Conservation (phyloP, 768 basidiomycete genomes). For the Leccinum variicolor region DNA sequence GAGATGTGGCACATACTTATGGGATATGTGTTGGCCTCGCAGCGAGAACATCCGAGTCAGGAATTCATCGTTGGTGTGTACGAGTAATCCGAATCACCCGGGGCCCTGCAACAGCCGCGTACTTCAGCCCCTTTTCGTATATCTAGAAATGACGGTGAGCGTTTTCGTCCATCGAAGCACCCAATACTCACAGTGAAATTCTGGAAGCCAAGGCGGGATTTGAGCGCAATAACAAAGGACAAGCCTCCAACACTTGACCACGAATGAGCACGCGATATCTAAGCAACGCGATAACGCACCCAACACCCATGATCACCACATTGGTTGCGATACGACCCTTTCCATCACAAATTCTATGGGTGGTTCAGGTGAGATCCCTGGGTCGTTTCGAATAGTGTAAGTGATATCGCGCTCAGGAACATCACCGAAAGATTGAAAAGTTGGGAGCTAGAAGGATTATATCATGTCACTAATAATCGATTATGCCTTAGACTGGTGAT, state of each 20-base stretch:
- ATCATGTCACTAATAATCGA: too few species aligned
- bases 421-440: too few species aligned
- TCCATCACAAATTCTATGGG: neutral
- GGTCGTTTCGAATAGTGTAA: neutral
- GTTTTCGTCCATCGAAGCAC: neutral
- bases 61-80: neutral
- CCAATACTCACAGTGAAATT: conserved; percentile 39
- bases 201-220: conserved; percentile 33
- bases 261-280: neutral
- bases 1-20: conserved; percentile 4
- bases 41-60: conserved; percentile 2
- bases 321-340: neutral
- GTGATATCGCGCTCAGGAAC: too few species aligned
- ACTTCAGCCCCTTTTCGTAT: conserved; percentile 43
- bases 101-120: conserved; percentile 52
- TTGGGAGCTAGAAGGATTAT: too few species aligned
- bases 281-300: conserved; percentile 11
- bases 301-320: conserved; percentile 22
- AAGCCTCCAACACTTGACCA: conserved; percentile 39
- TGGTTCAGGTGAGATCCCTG: neutral
- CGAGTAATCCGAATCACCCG: conserved; percentile 14
- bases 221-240: conserved; percentile 41
- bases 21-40: conserved; percentile 29
- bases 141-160: conserved; percentile 28
- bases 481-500: too few species aligned